Conservation (phyloP, 257 asterid genomes). For the Fraxinus pennsylvanica region DNA sequence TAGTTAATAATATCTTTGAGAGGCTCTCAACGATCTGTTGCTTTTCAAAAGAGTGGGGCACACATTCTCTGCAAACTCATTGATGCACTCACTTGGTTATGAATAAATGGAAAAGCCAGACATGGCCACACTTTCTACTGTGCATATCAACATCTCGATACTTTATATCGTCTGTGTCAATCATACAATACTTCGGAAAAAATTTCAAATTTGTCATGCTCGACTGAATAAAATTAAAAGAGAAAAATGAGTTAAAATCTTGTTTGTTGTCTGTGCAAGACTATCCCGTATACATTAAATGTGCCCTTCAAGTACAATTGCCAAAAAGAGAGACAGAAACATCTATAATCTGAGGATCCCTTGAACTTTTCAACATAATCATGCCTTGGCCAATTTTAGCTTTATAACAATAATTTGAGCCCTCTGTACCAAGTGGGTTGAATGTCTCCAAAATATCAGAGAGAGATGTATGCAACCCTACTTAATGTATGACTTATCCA, state of each 20-base stretch:
- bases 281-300: no score
- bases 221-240: not conserved
- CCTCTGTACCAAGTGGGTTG: constrained; percentile 2
- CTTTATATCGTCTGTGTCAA: not conserved
- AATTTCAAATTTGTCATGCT: not conserved
- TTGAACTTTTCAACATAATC: constrained; percentile 13
- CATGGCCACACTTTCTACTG: not conserved
- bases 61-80: not conserved
- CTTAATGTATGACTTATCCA: constrained; percentile 22
- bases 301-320: not conserved
- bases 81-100: constrained; percentile 6
- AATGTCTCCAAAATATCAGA: not conserved
- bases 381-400: constrained; percentile 23
- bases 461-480: constrained; percentile 10
- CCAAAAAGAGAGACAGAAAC: no score
- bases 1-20: not conserved
- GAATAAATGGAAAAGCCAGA: not conserved
- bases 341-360: not conserved
- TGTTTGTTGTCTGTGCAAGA: not conserved
- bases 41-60: constrained; percentile 16
- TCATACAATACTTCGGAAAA: no score
- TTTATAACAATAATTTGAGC: constrained; percentile 31
- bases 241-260: no score
- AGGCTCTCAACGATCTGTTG: constrained; percentile 20
- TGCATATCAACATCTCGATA: not conserved